Evolutionary conservation across 78 protist genomes (phyloP).

Genomic region (Polysphondylium violaceum): DNA sequence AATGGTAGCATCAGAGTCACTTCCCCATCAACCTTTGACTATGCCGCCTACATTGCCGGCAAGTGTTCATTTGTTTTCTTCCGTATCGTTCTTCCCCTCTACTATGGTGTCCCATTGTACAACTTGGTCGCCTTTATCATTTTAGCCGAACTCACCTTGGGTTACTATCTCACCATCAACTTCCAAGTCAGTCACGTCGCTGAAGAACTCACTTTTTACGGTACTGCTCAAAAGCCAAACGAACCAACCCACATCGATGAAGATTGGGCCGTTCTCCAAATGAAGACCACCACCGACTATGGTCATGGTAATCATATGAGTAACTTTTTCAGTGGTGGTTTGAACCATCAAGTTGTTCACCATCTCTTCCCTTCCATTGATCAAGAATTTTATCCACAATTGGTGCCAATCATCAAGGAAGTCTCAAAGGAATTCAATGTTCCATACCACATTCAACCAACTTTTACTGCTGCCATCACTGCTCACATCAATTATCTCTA

Average conservation of each 20-base stretch:
- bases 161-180: constrained; percentile 60
- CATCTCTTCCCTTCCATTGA: constrained; percentile 68
- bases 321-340: constrained; percentile 39
- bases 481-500: constrained; percentile 62
- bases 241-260: constrained; percentile 56
- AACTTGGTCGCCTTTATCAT: background rate
- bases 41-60: constrained; percentile 2
- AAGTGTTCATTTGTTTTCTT: constrained; percentile 39
- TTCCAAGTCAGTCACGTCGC: constrained; percentile 81
- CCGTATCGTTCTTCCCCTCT: constrained; percentile 66
- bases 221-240: constrained; percentile 47
- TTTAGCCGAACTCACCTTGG: constrained; percentile 28
- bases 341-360: constrained; percentile 77
- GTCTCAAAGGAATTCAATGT: constrained; percentile 59
- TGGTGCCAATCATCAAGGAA: constrained; percentile 66
- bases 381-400: constrained; percentile 57
- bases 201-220: constrained; percentile 44
- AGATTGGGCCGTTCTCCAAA: constrained; percentile 75
- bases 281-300: constrained; percentile 72
- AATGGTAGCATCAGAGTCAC: constrained; percentile 50
- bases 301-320: constrained; percentile 43
- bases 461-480: constrained; percentile 42
- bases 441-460: constrained; percentile 18
- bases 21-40: constrained; percentile 18
- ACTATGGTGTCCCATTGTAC: background rate